A percentile compares a stretch with the other conserved stretches of the same genome.
These are phyloP conservation scores for Lachancea waltii DNA, from an alignment of 805 yeast genomes.

Conservation along the genomic window DNA sequence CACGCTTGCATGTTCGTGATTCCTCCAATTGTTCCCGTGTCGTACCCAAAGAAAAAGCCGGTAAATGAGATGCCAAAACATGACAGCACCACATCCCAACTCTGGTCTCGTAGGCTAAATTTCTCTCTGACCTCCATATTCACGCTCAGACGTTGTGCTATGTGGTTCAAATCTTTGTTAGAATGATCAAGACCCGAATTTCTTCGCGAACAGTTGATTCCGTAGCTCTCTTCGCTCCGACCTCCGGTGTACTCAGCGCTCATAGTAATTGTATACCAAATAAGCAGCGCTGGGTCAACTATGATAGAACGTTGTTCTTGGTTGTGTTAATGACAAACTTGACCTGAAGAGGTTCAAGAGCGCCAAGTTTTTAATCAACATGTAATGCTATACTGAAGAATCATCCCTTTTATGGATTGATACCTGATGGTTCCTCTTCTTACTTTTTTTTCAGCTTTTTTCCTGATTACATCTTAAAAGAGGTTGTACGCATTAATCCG, in stretches of 20 bases:
- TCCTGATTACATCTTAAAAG: too few relatives aligned
- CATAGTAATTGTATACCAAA: neutral
- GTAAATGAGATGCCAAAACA: slow-evolving; percentile 46
- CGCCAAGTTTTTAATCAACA: too few relatives aligned
- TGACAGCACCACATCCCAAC: slow-evolving; percentile 4
- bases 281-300: neutral
- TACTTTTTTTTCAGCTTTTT: too few relatives aligned
- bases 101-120: slow-evolving; percentile 1
- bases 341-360: too few relatives aligned
- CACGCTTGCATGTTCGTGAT: slow-evolving; percentile 55
- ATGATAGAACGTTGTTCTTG: too few relatives aligned
- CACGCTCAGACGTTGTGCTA: neutral
- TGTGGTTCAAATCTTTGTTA: neutral
- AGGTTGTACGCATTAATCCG: too few relatives aligned
- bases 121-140: neutral
- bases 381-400: too few relatives aligned
- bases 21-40: slow-evolving; percentile 64
- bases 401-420: too few relatives aligned
- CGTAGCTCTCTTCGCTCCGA: neutral
- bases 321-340: too few relatives aligned
- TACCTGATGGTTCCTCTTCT: too few relatives aligned
- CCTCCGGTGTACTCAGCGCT: neutral
- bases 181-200: neutral
- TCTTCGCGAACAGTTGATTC: neutral
- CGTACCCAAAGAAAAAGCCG: slow-evolving; percentile 63